Evolutionary conservation across 2,329 filamentous ascomycete genomes (phyloP).

Genomic region (Aspergillus udagawae): DNA sequence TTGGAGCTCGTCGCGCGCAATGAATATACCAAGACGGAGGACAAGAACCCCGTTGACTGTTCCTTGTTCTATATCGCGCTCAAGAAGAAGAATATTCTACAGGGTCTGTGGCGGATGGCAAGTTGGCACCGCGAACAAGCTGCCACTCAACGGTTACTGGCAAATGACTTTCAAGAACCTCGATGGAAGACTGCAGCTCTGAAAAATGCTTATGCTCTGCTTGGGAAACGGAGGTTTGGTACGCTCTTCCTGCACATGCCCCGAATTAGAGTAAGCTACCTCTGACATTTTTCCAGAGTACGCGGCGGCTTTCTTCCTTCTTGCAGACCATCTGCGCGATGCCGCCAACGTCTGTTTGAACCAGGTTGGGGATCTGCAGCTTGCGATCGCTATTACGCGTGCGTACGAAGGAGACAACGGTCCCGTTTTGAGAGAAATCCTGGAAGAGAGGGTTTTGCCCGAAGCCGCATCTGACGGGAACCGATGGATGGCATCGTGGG

Average conservation of each 20-base stretch:
- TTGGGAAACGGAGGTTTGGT: conserved; percentile 87
- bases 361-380: conserved; percentile 81
- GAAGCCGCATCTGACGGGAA: conserved; percentile 78
- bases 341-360: conserved; percentile 82
- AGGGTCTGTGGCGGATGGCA: conserved; percentile 93
- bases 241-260: conserved; percentile 22
- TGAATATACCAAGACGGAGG: conserved; percentile 83
- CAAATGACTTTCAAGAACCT: conserved; percentile 85
- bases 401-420: conserved; percentile 85
- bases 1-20: conserved; percentile 90
- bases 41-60: conserved; percentile 87
- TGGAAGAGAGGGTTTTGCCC: conserved; percentile 75
- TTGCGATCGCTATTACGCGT: conserved; percentile 81
- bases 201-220: conserved; percentile 93
- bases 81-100: conserved; percentile 81
- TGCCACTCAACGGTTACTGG: conserved; percentile 72
- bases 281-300: conserved; percentile 59
- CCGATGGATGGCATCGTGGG: conserved; percentile 92
- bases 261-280: conserved; percentile 6
- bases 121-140: conserved; percentile 81
- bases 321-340: conserved; percentile 79
- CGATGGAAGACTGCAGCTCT: conserved; percentile 85
- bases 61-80: conserved; percentile 88
- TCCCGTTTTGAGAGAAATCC: conserved; percentile 65
- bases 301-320: conserved; percentile 89